Evolutionary conservation across 148 eudicot genomes (phyloP).

Genomic region (Selenicereus undatus): DNA sequence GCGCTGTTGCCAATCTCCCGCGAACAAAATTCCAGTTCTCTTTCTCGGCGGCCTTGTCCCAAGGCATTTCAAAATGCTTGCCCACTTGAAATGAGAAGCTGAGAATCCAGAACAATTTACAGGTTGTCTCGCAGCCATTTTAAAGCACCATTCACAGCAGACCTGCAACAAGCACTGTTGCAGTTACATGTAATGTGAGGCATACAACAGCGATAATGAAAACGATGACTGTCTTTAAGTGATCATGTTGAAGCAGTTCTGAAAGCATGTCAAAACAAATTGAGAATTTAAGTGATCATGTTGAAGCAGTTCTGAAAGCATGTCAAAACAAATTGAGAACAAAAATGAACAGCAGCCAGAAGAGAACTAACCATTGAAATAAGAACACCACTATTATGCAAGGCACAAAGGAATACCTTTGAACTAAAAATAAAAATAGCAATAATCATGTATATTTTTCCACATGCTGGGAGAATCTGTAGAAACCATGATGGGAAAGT

Average conservation of each 20-base stretch:
- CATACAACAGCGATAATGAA: not conserved
- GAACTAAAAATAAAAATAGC: too few species aligned
- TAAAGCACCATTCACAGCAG: conserved; percentile 72
- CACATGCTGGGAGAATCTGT: too few species aligned
- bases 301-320: too few species aligned
- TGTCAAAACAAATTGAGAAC: too few species aligned
- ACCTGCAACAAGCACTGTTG: conserved; percentile 46
- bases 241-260: too few species aligned
- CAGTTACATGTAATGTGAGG: not conserved
- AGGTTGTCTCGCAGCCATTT: conserved; percentile 83
- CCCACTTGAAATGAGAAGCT: not conserved
- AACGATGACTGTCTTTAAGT: not conserved
- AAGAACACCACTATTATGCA: too few species aligned
- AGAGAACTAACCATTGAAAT: too few species aligned
- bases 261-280: too few species aligned
- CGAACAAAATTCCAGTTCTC: not conserved
- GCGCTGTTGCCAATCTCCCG: not conserved
- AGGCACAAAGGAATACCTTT: too few species aligned
- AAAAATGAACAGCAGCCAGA: too few species aligned
- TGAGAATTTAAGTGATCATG: not conserved
- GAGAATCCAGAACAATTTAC: conserved; percentile 25
- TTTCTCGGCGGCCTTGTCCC: conserved; percentile 13
- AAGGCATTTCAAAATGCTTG: conserved; percentile 23
- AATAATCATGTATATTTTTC: too few species aligned
- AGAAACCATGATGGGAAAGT: too few species aligned